phyloP scores from a whole-genome alignment of 805 yeast species.

The Peterozyma toletana region DNA sequence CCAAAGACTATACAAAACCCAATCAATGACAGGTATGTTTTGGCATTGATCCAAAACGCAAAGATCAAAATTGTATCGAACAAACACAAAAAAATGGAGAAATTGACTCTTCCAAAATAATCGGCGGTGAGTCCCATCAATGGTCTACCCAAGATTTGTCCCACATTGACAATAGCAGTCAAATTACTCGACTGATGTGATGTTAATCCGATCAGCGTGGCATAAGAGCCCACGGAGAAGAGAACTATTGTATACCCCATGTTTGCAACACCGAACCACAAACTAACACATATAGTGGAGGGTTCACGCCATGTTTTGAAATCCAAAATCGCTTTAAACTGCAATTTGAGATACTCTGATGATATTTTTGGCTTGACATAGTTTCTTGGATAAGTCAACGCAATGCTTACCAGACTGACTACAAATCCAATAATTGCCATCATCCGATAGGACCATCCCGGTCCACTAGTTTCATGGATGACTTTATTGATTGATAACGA shows the following conservation, averaged over 20 bases:
- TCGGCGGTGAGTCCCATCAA: slow-evolving; percentile 39
- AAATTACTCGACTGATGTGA: slow-evolving; percentile 36
- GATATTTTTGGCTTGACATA: slow-evolving; percentile 12
- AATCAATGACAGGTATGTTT: slow-evolving; percentile 31
- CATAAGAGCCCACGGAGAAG: slow-evolving; percentile 42
- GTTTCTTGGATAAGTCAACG: slow-evolving; percentile 15
- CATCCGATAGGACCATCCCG: slow-evolving; percentile 40
- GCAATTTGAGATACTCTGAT: slow-evolving; percentile 16
- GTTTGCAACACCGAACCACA: slow-evolving; percentile 19
- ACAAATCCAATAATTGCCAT: slow-evolving; percentile 29
- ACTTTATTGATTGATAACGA: slow-evolving; percentile 34
- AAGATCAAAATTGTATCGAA: slow-evolving; percentile 31
- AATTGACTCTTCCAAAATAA: slow-evolving; percentile 37
- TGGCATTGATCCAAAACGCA: slow-evolving; percentile 42
- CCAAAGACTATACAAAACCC: slow-evolving; percentile 39
- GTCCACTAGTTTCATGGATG: slow-evolving; percentile 31
- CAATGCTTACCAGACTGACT: slow-evolving; percentile 12
- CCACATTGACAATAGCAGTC: slow-evolving; percentile 38
- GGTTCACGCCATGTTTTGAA: background rate
- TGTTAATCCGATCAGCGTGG: slow-evolving; percentile 39
- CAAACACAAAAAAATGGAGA: slow-evolving; percentile 28
- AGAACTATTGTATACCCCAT: slow-evolving; percentile 33
- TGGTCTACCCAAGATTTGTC: slow-evolving; percentile 46
- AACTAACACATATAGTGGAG: slow-evolving; percentile 12
- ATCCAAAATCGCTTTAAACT: slow-evolving; percentile 21